Conservation (phyloP, 1,284 basidiomycete genomes). For the Stereum hirsutum region DNA sequence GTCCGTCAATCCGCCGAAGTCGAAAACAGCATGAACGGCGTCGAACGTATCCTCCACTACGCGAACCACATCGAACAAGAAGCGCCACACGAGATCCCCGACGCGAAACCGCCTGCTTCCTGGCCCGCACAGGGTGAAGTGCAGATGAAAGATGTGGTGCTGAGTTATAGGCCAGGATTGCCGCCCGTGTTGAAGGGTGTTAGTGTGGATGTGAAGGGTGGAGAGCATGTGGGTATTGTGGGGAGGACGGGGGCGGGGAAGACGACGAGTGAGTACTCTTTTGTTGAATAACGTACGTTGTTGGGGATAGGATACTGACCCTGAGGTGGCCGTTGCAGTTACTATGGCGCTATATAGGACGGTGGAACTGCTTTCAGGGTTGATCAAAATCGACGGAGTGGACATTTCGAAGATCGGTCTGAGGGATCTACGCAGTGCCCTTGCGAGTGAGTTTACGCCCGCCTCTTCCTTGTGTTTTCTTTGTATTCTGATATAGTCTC, state of each 20-base stretch:
- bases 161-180: conserved; percentile 67
- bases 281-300: no score
- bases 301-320: no score
- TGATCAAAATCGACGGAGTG: conserved; percentile 56
- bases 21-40: conserved; percentile 89
- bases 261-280: conserved; percentile 19
- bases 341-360: conserved; percentile 32
- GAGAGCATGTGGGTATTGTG: conserved; percentile 88
- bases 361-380: conserved; percentile 56
- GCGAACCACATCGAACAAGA: conserved; percentile 73
- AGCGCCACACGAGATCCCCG: conserved; percentile 56
- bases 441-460: no score
- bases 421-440: conserved; percentile 49
- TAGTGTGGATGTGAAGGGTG: conserved; percentile 54
- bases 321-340: not conserved
- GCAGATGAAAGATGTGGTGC: conserved; percentile 50
- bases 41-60: conserved; percentile 81
- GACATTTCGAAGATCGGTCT: conserved; percentile 65
- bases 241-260: no score
- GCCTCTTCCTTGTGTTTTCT: no score
- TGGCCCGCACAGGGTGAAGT: conserved; percentile 68
- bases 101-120: conserved; percentile 42
- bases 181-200: conserved; percentile 62
- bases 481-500: no score
- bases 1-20: conserved; percentile 80